Evolutionary conservation across 352 stramenopile species (phyloP).

Genomic region (Globisporangium nunn): DNA sequence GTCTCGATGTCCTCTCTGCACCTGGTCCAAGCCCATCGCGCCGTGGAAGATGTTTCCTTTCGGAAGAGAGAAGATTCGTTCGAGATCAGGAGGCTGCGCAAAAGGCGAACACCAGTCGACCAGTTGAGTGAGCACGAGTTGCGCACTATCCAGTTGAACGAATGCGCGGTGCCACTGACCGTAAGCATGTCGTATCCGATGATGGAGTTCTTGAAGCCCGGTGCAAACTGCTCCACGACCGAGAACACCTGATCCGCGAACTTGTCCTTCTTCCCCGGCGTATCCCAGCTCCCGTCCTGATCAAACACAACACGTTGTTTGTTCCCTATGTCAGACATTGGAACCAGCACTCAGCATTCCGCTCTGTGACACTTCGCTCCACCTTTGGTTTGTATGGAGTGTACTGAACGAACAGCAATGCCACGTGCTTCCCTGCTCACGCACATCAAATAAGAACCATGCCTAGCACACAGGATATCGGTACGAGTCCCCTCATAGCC

Average conservation of each 20-base stretch:
- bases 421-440: conserved; percentile 77
- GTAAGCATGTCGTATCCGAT: conserved; percentile 85
- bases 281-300: conserved; percentile 72
- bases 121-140: neutral
- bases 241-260: conserved; percentile 84
- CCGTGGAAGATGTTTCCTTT: conserved; percentile 89
- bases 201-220: conserved; percentile 79
- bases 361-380: too few species aligned
- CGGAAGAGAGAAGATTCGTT: conserved; percentile 82
- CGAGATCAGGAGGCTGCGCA: conserved; percentile 72
- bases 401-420: conserved; percentile 88
- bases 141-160: too few species aligned
- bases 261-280: conserved; percentile 61
- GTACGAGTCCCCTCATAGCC: too few species aligned
- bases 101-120: neutral
- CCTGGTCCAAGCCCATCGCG: conserved; percentile 86
- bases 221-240: conserved; percentile 82
- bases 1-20: conserved; percentile 5
- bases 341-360: neutral
- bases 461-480: too few species aligned
- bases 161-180: conserved; percentile 15
- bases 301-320: neutral
- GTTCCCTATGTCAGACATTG: neutral
- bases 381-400: conserved; percentile 84
- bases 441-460: neutral